Evolutionary conservation across 495 filamentous ascomycete genomes (phyloP).

Genomic region (Talaromyces nanjingensis): DNA sequence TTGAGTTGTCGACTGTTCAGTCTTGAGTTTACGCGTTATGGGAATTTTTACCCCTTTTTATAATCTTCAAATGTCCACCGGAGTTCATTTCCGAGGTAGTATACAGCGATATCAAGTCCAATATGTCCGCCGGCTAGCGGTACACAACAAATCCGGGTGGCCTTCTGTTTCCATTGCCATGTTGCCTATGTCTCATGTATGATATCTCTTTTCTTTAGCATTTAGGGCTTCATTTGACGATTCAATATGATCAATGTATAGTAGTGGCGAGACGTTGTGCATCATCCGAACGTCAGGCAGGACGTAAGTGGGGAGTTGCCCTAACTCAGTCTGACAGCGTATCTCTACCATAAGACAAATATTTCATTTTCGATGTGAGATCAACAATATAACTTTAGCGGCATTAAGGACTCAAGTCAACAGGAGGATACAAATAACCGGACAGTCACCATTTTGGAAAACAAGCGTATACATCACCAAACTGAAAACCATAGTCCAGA

Average conservation of each 20-base stretch:
- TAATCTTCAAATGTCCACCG: neutral
- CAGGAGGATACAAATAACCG: neutral
- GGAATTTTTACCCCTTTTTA: neutral
- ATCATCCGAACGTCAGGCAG: constrained; percentile 3
- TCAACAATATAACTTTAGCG: neutral
- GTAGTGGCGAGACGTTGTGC: neutral
- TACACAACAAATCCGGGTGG: neutral
- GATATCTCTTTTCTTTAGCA: neutral
- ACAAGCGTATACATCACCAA: neutral
- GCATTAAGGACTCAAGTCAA: neutral
- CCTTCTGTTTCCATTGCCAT: neutral
- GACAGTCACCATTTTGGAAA: neutral
- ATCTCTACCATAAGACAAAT: neutral
- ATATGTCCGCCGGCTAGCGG: neutral
- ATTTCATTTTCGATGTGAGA: neutral
- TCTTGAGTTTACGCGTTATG: neutral
- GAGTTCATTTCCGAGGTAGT: neutral
- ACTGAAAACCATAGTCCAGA: neutral
- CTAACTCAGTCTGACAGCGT: neutral
- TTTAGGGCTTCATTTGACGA: neutral
- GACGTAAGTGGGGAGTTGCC: neutral
- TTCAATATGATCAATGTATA: neutral
- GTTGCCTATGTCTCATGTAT: neutral
- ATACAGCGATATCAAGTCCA: neutral
- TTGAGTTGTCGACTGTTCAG: constrained; percentile 12